Evolutionary conservation across 306 rosid genomes (phyloP), one percentile per base, ranked within the genome.

Genomic region (Pterocarpus santalinus): DNA sequence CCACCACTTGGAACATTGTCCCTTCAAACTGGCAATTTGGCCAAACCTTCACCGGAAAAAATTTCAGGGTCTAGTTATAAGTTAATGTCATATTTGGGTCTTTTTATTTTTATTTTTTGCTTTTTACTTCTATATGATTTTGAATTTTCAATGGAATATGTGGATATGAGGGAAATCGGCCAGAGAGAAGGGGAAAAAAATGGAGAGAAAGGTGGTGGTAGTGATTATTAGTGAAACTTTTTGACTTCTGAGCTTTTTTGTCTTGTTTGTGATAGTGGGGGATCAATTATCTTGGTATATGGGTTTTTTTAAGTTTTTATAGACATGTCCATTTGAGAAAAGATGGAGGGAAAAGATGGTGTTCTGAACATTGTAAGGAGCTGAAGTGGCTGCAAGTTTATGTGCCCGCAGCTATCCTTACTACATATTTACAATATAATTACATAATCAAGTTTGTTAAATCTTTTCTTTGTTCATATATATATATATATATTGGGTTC

Each of bases 11-110:
- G 92, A 92, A 94, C 85, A 46, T 90, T 5, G 90, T 62, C 9
- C 97, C 97, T 1, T 61, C 94, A 12, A 71, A 83, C 15, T 94
- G 98, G 98, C 94, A 92, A 53, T 94, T 90, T 66, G 96, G 98
- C 1, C 98, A 94, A 64, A 89, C 98, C 8, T 94, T 89, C 89
- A 65, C 86, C 0, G 98, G 96, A 36, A 90, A 88, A 53, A 94
- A 94, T 69, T 92, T 94, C 82, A 74, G 90, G 41, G 87, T 88
- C 78, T 90, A 73, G 3, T n/a, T 15, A 47, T 2, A 46, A 7
- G 12, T 2, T 2, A 8, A 3, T 60, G 33, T 4, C n/a, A 17
- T 11, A 8, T 7, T 22, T 13, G 16, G 4, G 0, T 32, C 2
- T 1, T 51, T 34, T 49, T 11, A 10, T 10, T 11, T 2, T 49